A percentile compares a stretch with the other conserved stretches of the same genome.
phyloP scores from a whole-genome alignment of 2,329 filamentous ascomycete genomes.

The Aotearoamyces nothofagi region DNA sequence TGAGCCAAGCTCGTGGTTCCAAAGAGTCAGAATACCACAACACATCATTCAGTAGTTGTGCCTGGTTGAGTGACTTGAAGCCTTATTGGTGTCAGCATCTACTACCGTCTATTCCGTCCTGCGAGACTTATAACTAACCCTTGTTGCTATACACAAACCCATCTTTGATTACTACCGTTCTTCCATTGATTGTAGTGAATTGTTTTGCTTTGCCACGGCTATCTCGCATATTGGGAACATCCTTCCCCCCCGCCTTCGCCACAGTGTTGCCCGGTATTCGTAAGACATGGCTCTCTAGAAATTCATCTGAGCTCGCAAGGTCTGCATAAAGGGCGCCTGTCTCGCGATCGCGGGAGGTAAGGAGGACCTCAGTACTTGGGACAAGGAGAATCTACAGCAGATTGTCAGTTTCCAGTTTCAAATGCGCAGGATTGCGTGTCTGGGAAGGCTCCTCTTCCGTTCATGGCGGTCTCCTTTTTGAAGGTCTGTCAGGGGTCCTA shows the following conservation, averaged over 20 bases:
- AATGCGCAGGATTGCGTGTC: slow-evolving; percentile 3
- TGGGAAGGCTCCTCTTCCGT: no score
- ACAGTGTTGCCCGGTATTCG: slow-evolving; percentile 51
- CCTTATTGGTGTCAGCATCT: slow-evolving; percentile 40
- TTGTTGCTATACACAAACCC: slow-evolving; percentile 90
- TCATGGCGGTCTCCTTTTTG: neutral
- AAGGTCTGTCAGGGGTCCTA: slow-evolving; percentile 5
- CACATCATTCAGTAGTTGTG: slow-evolving; percentile 68
- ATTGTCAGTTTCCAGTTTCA: slow-evolving; percentile 5
- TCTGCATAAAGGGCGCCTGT: slow-evolving; percentile 64
- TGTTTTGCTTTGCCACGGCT: slow-evolving; percentile 86
- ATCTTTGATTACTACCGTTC: slow-evolving; percentile 90
- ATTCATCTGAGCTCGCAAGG: slow-evolving; percentile 79
- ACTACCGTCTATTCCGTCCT: no score
- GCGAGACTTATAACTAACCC: no score
- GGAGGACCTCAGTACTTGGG: slow-evolving; percentile 80
- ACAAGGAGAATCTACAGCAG: slow-evolving; percentile 64
- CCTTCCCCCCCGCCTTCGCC: slow-evolving; percentile 36
- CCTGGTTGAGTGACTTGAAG: slow-evolving; percentile 83
- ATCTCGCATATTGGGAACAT: slow-evolving; percentile 59
- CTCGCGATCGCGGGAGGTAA: slow-evolving; percentile 78
- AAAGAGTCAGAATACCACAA: slow-evolving; percentile 83
- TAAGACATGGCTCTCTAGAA: slow-evolving; percentile 91
- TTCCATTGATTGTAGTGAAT: slow-evolving; percentile 81
- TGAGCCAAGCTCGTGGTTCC: slow-evolving; percentile 84